Percentiles rank a stretch among this genome's conserved stretches.
Evolutionary conservation across 208 protist genomes (phyloP).

Genomic region (Trypanosomatidae sp.): DNA sequence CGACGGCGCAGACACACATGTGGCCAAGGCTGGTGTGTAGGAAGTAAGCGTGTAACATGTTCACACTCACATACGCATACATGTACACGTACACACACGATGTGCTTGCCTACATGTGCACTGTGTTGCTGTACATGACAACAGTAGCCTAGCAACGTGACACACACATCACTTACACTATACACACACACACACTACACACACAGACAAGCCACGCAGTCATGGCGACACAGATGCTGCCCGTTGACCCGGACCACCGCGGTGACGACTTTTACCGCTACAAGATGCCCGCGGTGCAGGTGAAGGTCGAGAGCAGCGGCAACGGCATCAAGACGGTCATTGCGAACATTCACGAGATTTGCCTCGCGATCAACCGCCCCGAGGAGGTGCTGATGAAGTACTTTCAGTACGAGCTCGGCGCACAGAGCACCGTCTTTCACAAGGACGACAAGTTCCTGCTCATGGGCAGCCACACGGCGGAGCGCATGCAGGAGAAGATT

Average conservation of each 20-base stretch:
- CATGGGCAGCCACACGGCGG: slow-evolving; percentile 65
- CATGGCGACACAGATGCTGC: slow-evolving; percentile 67
- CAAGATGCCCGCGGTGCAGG: slow-evolving; percentile 86
- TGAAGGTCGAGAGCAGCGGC: slow-evolving; percentile 88
- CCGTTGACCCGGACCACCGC: slow-evolving; percentile 83
- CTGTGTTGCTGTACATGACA: neutral
- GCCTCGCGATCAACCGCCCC: slow-evolving; percentile 73
- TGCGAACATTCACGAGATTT: slow-evolving; percentile 89
- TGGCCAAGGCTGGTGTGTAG: neutral
- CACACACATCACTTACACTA: neutral
- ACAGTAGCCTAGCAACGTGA: neutral
- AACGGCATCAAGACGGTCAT: slow-evolving; percentile 93
- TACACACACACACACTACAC: neutral
- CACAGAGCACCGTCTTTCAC: slow-evolving; percentile 51
- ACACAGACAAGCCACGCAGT: neutral
- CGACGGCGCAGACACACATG: neutral
- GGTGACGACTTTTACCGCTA: slow-evolving; percentile 90
- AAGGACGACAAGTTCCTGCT: slow-evolving; percentile 85
- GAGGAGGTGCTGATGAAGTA: slow-evolving; percentile 85
- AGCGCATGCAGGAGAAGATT: slow-evolving; percentile 73
- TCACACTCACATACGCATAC: neutral
- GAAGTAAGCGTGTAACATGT: neutral
- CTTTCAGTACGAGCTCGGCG: slow-evolving; percentile 79
- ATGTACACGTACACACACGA: no score
- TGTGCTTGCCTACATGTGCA: no score